A percentile compares a stretch with the other conserved stretches of the same genome.
phyloP scores from a whole-genome alignment of 2,329 filamentous ascomycete genomes.

The Ascochyta clinopodiicola region DNA sequence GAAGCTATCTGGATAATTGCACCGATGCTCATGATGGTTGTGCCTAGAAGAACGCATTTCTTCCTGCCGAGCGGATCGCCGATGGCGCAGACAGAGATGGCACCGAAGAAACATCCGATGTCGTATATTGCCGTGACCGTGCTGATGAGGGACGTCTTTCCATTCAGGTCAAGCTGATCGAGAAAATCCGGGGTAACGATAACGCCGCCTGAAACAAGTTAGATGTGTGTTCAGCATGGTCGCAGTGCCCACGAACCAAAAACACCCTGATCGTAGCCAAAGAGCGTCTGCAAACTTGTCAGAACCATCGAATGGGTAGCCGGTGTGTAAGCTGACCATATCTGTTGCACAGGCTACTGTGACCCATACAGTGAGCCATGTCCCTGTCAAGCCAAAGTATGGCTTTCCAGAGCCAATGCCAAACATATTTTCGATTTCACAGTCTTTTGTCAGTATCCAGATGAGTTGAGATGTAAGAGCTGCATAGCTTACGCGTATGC shows the following conservation, averaged over 20 bases:
- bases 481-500: background rate
- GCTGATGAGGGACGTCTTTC: conserved; percentile 49
- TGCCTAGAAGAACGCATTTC: conserved; percentile 56
- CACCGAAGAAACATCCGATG: conserved; percentile 66
- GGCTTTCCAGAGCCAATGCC: conserved; percentile 41
- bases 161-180: conserved; percentile 54
- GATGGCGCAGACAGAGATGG: conserved; percentile 52
- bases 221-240: background rate
- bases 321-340: conserved; percentile 15
- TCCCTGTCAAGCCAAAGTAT: conserved; percentile 62
- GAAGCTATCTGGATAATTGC: conserved; percentile 57
- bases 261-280: conserved; percentile 60
- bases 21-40: conserved; percentile 57
- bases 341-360: conserved; percentile 47
- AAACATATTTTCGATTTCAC: conserved; percentile 17
- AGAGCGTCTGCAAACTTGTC: conserved; percentile 32
- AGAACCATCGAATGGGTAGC: background rate
- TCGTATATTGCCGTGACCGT: conserved; percentile 66
- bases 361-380: conserved; percentile 65
- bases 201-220: conserved; percentile 53
- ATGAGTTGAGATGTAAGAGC: background rate
- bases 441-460: background rate
- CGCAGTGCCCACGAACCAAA: conserved; percentile 47
- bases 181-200: conserved; percentile 62
- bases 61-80: conserved; percentile 59